Base-by-base conservation (phyloP, 768 basidiomycete species). In the Lactarius sp. region DNA sequence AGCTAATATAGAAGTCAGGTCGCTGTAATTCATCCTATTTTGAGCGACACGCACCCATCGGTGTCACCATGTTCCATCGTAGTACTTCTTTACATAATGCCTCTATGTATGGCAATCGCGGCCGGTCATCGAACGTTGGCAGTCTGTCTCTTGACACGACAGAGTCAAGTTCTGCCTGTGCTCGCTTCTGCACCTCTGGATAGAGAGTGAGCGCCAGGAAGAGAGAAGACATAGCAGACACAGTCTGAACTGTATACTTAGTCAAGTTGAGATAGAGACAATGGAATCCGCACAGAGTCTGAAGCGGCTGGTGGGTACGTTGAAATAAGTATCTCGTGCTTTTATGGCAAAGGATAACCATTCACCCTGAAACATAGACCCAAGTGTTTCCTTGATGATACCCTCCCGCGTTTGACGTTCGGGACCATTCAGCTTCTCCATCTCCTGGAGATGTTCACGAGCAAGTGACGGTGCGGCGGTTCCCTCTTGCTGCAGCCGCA, bases 81-180 rank as follows among this genome's bases (percentile, higher is more conserved):
- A 41, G 12, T 6, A 62, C 36, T 31, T 65, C 64, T 3, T 34
- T 62, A 37, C 55, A 65, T 12, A 65, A 16, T 2, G 65, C 65
- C 10, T 64, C 61, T 6, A 64, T 44, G 14, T 63, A 66, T 2
- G 61, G 65, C 27, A 27, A 27, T 27, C 53, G 65, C 7, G 64
- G 44, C 41, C 61, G 61, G 50, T 75, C 73, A 2, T 62, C 61
- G 3, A 63, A 55, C 0, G 14, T 54, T 14, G 65, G 65, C 2
- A 66, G 47, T 5, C 65, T 52, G 16, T 57, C 34, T 37, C 61
- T 47, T 49, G 52, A 53, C 5, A 59, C 27, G 16, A 66, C 56
- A 27, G n/a, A 16, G 57, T 66, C 65, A 2, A 66, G 36, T 42
- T 66, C 61, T 18, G 55, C 61, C 14, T 65, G 64, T 16, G 64